Evolutionary conservation across 1,284 basidiomycete genomes (phyloP).

Genomic region (Heimioporus retisporus): DNA sequence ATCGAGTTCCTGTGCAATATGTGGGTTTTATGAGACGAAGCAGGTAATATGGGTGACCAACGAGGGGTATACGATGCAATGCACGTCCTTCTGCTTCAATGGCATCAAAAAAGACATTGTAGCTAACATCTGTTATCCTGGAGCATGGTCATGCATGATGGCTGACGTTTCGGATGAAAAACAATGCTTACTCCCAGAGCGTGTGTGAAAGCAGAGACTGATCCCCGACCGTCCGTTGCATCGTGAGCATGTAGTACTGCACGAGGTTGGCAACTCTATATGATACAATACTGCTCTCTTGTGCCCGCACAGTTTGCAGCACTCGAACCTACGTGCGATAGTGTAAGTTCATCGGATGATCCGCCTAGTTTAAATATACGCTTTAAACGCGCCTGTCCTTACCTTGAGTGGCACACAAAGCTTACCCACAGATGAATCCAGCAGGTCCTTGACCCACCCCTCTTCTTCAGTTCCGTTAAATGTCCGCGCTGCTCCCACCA

Average conservation of each 20-base stretch:
- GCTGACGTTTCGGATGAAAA: neutral
- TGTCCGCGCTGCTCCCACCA: constrained; percentile 81
- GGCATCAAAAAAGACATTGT: constrained; percentile 88
- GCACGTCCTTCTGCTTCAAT: constrained; percentile 86
- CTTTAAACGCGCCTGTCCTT: constrained; percentile 4
- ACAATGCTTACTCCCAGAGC: constrained; percentile 82
- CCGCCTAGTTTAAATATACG: no score
- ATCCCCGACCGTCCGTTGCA: constrained; percentile 91
- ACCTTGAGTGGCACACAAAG: constrained; percentile 91
- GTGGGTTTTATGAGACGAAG: no score
- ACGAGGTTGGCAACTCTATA: constrained; percentile 96
- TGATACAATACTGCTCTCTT: constrained; percentile 92
- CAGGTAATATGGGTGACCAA: constrained; percentile 47
- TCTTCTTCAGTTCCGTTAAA: constrained; percentile 77
- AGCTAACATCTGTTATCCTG: constrained; percentile 85
- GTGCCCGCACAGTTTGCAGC: constrained; percentile 91
- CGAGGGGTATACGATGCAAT: constrained; percentile 77
- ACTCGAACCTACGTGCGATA: constrained; percentile 72
- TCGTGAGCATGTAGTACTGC: constrained; percentile 94
- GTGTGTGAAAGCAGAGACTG: constrained; percentile 83
- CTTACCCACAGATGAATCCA: constrained; percentile 89
- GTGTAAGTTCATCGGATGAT: no score
- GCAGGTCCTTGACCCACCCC: constrained; percentile 82
- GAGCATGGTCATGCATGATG: neutral
- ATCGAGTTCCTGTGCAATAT: constrained; percentile 70